Evolutionary conservation across 2,329 filamentous ascomycete genomes (phyloP).

Genomic region (Tolypocladium amazonense): DNA sequence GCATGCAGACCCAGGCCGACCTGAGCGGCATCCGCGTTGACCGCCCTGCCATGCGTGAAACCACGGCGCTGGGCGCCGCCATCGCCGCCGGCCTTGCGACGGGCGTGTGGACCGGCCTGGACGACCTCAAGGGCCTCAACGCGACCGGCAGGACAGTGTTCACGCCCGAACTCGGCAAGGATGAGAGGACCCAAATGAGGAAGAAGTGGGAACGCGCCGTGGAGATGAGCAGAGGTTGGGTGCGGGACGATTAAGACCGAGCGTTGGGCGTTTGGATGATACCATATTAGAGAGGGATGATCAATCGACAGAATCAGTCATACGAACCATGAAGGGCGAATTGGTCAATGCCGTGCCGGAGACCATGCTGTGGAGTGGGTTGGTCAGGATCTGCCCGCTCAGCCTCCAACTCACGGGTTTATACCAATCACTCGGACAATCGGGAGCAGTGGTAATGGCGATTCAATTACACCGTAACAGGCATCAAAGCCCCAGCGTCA

Average conservation of each 20-base stretch:
- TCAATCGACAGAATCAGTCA: neutral
- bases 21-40: slow-evolving; percentile 74
- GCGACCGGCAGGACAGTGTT: slow-evolving; percentile 60
- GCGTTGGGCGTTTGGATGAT: neutral
- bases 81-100: slow-evolving; percentile 83
- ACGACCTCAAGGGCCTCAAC: slow-evolving; percentile 65
- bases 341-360: neutral
- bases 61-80: slow-evolving; percentile 77
- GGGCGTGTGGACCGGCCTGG: slow-evolving; percentile 65
- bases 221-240: slow-evolving; percentile 47
- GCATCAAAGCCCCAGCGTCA: neutral
- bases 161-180: slow-evolving; percentile 47
- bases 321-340: neutral
- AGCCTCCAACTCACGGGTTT: neutral
- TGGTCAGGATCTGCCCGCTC: neutral
- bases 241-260: slow-evolving; percentile 18
- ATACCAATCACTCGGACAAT: too few species aligned
- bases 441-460: neutral
- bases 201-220: slow-evolving; percentile 46
- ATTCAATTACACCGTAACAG: neutral
- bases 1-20: slow-evolving; percentile 87
- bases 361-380: neutral
- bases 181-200: slow-evolving; percentile 30
- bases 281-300: slow-evolving; percentile 1
- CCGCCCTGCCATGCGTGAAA: slow-evolving; percentile 81